Percentiles rank a stretch among this genome's conserved stretches.
Evolutionary conservation across 768 basidiomycete genomes (phyloP).

Genomic region (Paxillus ammoniavirescens): DNA sequence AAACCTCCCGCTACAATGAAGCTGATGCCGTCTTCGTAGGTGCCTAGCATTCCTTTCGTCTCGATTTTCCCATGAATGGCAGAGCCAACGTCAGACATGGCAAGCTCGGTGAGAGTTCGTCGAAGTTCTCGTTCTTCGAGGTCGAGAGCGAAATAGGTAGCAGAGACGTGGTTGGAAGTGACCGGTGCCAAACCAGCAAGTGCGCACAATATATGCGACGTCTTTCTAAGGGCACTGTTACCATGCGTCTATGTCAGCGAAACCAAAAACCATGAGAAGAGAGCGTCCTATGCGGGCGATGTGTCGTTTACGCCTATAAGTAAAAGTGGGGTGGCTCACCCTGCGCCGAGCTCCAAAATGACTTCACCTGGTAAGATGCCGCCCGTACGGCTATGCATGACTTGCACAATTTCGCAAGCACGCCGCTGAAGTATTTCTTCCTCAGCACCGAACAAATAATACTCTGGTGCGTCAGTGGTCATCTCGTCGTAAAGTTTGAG

Average conservation of each 20-base stretch:
- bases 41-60: conserved; percentile 85
- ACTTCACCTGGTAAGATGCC: conserved; percentile 45
- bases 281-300: not conserved
- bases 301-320: not conserved
- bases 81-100: conserved; percentile 58
- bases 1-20: conserved; percentile 56
- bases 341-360: conserved; percentile 91
- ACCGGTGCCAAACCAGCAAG: conserved; percentile 54
- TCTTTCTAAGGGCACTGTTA: conserved; percentile 84
- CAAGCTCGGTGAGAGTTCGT: conserved; percentile 71
- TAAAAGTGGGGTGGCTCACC: conserved; percentile 49
- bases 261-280: not conserved
- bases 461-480: conserved; percentile 74
- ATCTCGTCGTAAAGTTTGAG: conserved; percentile 85
- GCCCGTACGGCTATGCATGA: conserved; percentile 53
- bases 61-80: conserved; percentile 69
- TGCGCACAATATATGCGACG: conserved; percentile 76
- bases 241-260: conserved; percentile 9
- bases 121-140: conserved; percentile 85
- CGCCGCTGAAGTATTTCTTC: conserved; percentile 77
- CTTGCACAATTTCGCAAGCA: conserved; percentile 69
- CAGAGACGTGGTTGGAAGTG: conserved; percentile 40
- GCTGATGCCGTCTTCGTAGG: conserved; percentile 85
- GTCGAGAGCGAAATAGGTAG: conserved; percentile 91
- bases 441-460: conserved; percentile 90